A percentile compares a stretch with the other conserved stretches of the same genome.
Evolutionary conservation across 2,329 filamentous ascomycete genomes (phyloP).

Genomic region (Pyrenochaeta sp.): DNA sequence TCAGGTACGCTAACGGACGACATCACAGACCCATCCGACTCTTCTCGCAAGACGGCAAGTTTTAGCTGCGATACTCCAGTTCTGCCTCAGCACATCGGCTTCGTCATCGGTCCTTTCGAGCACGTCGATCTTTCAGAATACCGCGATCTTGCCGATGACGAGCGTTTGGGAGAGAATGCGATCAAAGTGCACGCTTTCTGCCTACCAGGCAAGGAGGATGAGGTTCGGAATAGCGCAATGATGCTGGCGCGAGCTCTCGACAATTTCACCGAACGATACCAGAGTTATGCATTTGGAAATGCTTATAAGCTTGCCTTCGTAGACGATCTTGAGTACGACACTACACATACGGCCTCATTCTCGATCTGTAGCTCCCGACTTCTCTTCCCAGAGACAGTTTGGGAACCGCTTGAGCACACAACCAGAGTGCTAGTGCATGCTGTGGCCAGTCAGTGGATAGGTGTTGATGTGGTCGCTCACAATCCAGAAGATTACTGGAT

Average conservation of each 20-base stretch:
- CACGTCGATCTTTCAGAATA: slow-evolving; percentile 89
- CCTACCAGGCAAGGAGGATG: slow-evolving; percentile 80
- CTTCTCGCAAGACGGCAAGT: slow-evolving; percentile 84
- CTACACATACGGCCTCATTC: slow-evolving; percentile 79
- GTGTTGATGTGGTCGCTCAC: slow-evolving; percentile 88
- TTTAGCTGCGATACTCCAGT: slow-evolving; percentile 76
- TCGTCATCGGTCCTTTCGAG: slow-evolving; percentile 94
- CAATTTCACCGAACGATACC: slow-evolving; percentile 86
- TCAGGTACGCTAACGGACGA: slow-evolving; percentile 91
- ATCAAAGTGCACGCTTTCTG: slow-evolving; percentile 92
- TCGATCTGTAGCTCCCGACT: slow-evolving; percentile 87
- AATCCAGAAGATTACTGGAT: slow-evolving; percentile 86
- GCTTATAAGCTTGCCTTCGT: slow-evolving; percentile 95
- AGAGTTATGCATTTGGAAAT: slow-evolving; percentile 82
- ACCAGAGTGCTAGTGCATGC: slow-evolving; percentile 84
- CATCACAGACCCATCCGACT: slow-evolving; percentile 76
- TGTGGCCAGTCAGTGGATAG: slow-evolving; percentile 91
- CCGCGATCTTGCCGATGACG: slow-evolving; percentile 88
- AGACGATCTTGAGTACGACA: slow-evolving; percentile 82
- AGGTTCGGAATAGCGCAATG: slow-evolving; percentile 86
- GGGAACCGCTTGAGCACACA: slow-evolving; percentile 84
- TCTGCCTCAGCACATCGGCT: slow-evolving; percentile 88
- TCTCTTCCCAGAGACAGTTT: slow-evolving; percentile 83
- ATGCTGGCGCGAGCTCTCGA: slow-evolving; percentile 88
- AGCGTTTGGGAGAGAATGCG: slow-evolving; percentile 86